Base-by-base conservation (phyloP, 192 early-diverging fungal species). In the Irineochytrium annulatum region DNA sequence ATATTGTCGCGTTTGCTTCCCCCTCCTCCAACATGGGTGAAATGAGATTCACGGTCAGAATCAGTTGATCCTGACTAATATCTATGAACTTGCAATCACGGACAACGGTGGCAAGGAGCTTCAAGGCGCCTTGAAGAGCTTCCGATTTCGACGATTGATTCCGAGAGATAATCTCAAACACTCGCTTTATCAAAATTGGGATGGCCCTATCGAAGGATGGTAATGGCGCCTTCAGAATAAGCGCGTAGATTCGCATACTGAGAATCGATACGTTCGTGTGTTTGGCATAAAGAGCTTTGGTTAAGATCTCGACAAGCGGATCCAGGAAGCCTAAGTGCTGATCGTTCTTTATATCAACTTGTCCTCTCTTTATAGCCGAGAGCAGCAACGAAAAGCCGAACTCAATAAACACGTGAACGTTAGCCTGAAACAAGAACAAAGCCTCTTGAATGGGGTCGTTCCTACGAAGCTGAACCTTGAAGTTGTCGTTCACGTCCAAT, bases 361-460 rank as follows among this genome's bases (percentile, higher is more conserved):
- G 31, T 22, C 77, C 78, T 30, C 58, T 60, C 34, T 63, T 67
- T 31, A 99, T 65, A 0, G 84, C 82, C 0, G 82, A 74, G 27
- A 90, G 75, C 52, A 99, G 77, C 11, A 98, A 74, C n/a, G 80
- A 78, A 20, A 99, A 67, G 0, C 95, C 95, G 81, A 99, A 98
- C 51, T 89, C 82, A 43, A 96, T 88, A 74, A 99, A 97, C 5
- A 88, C 73, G 59, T 95, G 86, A 3, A 89, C 89, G 54, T 99
- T 97, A 3, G 82, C 82, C 29, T 85, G 78, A 67, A 90, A 89
- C 55, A 89, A 88, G 53, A 90, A 89, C n/a, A 83, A 69, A 41
- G 87, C 70, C 35, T 78, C 79, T 8, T 67, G 24, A 4, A 64
- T 33, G 3, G 77, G 70, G 29, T 86, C 79, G 24, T 48, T 73